These are phyloP conservation scores for Fusarium staphyleae DNA, from an alignment of 2,329 filamentous ascomycete species.

Conservation along the genomic window DNA sequence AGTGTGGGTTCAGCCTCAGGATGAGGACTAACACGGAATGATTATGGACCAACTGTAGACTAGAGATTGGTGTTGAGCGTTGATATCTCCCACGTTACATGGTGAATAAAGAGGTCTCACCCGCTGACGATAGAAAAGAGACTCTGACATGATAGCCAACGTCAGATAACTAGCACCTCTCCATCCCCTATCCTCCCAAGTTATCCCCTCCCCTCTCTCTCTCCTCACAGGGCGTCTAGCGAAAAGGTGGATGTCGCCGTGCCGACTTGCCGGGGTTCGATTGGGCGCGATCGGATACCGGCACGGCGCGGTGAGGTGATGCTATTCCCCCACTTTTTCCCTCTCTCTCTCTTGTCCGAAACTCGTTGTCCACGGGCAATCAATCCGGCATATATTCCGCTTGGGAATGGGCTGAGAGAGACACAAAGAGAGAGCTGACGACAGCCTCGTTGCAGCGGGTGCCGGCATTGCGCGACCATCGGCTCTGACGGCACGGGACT, in stretches of 20 bases:
- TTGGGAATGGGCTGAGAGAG: too few species aligned
- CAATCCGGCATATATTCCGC: too few species aligned
- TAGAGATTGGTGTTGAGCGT: too few species aligned
- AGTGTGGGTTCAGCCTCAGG: constrained; percentile 3
- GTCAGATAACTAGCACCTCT: background rate
- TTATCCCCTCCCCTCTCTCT: background rate
- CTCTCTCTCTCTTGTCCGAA: background rate
- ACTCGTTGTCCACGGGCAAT: too few species aligned
- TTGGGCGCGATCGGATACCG: constrained; percentile 43
- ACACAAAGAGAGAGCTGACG: too few species aligned
- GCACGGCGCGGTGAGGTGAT: constrained; percentile 43
- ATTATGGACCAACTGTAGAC: too few species aligned
- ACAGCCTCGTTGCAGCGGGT: too few species aligned
- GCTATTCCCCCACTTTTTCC: constrained; percentile 35
- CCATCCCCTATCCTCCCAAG: background rate
- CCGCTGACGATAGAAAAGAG: too few species aligned
- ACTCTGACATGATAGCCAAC: background rate
- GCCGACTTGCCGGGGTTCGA: constrained; percentile 43
- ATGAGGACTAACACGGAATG: background rate
- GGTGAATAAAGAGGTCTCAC: too few species aligned
- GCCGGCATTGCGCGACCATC: too few species aligned
- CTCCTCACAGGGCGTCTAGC: constrained; percentile 17
- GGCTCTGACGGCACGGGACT: too few species aligned
- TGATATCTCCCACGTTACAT: too few species aligned
- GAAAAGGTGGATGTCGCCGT: constrained; percentile 37